Base-by-base conservation (phyloP, 1,284 basidiomycete genomes). In the Volvariella volvacea region DNA sequence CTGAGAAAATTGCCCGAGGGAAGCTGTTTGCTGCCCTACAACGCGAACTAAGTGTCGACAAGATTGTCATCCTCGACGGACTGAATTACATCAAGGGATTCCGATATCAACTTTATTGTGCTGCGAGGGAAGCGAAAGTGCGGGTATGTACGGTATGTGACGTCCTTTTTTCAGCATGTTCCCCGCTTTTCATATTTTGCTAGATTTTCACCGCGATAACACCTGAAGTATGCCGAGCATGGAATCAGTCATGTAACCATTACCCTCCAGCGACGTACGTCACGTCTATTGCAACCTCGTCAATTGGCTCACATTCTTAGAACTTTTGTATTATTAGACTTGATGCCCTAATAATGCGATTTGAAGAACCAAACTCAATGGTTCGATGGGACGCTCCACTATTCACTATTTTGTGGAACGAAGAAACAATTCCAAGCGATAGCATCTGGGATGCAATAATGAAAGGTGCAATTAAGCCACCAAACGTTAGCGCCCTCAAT, bases 61-160 rank as follows among this genome's bases (percentile, higher is more conserved):
- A 80, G 0, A 80, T 97, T 54, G 76, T 95, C 42, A 88, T 99
- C 51, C 78, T 94, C 46, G 95, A 99, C 55, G 82, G 85, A 4
- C 78, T 90, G 52, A 95, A 97, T 59, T 97, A 99, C 64, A 98
- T 98, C 74, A 98, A 99, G 62, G 87, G 91, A 4, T 97, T 93
- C 59, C 80, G 95, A 31, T 99, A 99, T 63, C 95, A 99, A 66
- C 85, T 98, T 66, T 97, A 97, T 65, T 98, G 94, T 58, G 90
- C 91, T 0, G 93, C 93, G 2, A 71, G 93, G 39, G 95, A 98
- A 61, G 77, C 85, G 48, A 88, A 87, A 53, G 70, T 92, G 25
- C 73, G 93, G 20, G 83, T 90, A 4, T 90, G 88, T 59, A 97
- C 94, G 42, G 92, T 95, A 61, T 60, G 89, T 74, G 20, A 14